Evolutionary conservation across 2,329 filamentous ascomycete genomes (phyloP).

Genomic region (Biscogniauxia mediterranea): DNA sequence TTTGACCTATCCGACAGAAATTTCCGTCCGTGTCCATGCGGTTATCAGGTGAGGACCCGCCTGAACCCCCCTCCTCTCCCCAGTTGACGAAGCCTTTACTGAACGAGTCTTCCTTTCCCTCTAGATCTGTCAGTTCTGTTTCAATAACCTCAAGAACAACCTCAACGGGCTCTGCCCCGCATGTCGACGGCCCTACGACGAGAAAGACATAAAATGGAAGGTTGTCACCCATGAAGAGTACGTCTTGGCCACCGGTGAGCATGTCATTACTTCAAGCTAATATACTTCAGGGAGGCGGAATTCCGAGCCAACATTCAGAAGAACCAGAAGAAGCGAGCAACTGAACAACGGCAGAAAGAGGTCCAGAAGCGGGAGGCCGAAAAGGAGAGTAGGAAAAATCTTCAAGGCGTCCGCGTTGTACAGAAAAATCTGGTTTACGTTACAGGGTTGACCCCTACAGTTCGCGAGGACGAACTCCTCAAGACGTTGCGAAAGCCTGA

Average conservation of each 20-base stretch:
- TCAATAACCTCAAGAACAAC: constrained; percentile 98
- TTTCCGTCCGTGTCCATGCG: constrained; percentile 94
- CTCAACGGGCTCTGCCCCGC: constrained; percentile 98
- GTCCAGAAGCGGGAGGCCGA: constrained; percentile 95
- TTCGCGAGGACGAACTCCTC: constrained; percentile 87
- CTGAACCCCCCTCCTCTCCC: background rate
- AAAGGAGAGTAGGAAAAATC: constrained; percentile 90
- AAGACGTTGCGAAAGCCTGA: constrained; percentile 86
- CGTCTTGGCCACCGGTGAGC: constrained; percentile 34
- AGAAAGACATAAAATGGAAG: constrained; percentile 96
- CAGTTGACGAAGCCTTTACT: constrained; percentile 13
- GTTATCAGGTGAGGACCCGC: constrained; percentile 75
- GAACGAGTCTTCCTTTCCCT: constrained; percentile 3
- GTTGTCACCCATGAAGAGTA: constrained; percentile 94
- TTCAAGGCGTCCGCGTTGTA: constrained; percentile 91
- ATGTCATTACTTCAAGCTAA: constrained; percentile 24
- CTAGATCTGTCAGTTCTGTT: constrained; percentile 99
- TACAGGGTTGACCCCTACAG: constrained; percentile 86
- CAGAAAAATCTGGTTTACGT: constrained; percentile 99
- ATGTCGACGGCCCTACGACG: constrained; percentile 91
- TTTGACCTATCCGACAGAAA: constrained; percentile 97
- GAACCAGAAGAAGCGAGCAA: constrained; percentile 88
- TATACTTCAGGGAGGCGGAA: constrained; percentile 59
- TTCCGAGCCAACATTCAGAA: constrained; percentile 79
- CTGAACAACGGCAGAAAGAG: constrained; percentile 84